Evolutionary conservation across 108 stramenopile species (phyloP).

Genomic region (Nitzschia sp.): DNA sequence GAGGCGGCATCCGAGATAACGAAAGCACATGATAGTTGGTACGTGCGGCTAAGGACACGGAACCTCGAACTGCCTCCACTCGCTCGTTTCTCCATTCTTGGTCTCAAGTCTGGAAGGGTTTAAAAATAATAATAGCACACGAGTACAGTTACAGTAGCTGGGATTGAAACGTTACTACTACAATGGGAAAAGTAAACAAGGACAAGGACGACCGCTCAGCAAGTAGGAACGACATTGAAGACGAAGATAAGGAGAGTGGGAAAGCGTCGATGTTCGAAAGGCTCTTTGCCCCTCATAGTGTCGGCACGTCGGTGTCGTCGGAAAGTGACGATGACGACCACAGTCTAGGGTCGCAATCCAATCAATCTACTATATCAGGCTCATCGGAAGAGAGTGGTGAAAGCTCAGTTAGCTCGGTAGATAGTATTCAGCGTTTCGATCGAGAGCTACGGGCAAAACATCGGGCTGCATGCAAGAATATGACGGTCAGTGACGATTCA

Average conservation of each 20-base stretch:
- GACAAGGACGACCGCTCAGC: not conserved
- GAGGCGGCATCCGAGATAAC: not conserved
- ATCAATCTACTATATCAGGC: not conserved
- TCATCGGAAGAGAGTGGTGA: conserved; percentile 4
- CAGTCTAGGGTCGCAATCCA: conserved; percentile 18
- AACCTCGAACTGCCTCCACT: not conserved
- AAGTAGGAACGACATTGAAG: too few relatives aligned
- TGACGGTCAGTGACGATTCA: too few relatives aligned
- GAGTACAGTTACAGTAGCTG: not conserved
- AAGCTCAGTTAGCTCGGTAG: not conserved
- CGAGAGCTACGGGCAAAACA: conserved; percentile 42
- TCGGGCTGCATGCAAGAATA: conserved; percentile 50
- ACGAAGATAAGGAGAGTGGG: not conserved
- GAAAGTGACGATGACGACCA: conserved; percentile 14
- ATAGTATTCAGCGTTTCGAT: conserved; percentile 30
- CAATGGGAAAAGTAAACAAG: conserved; percentile 11
- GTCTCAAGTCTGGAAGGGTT: too few relatives aligned
- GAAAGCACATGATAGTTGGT: not conserved
- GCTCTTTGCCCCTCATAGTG: conserved; percentile 26
- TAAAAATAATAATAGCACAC: too few relatives aligned
- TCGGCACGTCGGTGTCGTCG: conserved; percentile 20
- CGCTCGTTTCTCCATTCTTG: too few relatives aligned
- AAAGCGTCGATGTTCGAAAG: conserved; percentile 24
- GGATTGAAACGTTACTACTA: not conserved
- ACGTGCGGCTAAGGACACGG: not conserved